phyloP scores from a whole-genome alignment of 805 yeast species.

The Wilhelminamyces savonicus region DNA sequence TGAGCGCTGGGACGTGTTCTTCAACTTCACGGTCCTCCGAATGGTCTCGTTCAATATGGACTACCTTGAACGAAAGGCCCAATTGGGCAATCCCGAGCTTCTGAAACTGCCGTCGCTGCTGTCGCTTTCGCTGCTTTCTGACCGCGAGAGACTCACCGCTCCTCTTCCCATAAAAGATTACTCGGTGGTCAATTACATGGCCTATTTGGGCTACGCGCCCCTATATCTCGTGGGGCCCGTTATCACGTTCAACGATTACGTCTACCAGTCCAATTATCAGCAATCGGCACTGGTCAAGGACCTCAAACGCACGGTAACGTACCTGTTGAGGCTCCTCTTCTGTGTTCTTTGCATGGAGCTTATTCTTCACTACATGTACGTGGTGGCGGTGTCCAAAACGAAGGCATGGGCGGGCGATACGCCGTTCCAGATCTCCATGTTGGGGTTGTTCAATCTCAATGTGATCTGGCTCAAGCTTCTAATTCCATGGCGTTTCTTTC shows the following conservation, averaged over 20 bases:
- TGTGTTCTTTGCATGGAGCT: constrained; percentile 88
- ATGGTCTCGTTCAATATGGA: constrained; percentile 82
- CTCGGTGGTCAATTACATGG: constrained; percentile 55
- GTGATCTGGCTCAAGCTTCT: constrained; percentile 89
- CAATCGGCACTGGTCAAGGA: constrained; percentile 51
- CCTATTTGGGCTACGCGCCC: constrained; percentile 82
- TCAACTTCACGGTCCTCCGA: constrained; percentile 81
- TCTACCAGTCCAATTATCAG: constrained; percentile 60
- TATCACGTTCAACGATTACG: constrained; percentile 84
- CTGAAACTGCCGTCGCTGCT: constrained; percentile 1
- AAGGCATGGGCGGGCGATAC: constrained; percentile 87
- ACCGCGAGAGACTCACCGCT: constrained; percentile 58
- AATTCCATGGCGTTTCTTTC: constrained; percentile 93
- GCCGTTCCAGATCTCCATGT: constrained; percentile 92
- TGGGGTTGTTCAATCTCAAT: constrained; percentile 84
- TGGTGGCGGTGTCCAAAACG: constrained; percentile 85
- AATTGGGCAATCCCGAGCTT: constrained; percentile 4
- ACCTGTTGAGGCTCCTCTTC: constrained; percentile 61
- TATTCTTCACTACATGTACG: constrained; percentile 80
- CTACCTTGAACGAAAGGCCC: constrained; percentile 39
- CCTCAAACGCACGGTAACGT: constrained; percentile 44
- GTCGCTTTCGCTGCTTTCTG: constrained; percentile 31
- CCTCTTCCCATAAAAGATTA: constrained; percentile 60
- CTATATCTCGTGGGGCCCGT: constrained; percentile 94
- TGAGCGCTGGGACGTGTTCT: constrained; percentile 92